phyloP scores from a whole-genome alignment of 192 early-diverging fungal genomes.

The Ambispora gerdemannii region DNA sequence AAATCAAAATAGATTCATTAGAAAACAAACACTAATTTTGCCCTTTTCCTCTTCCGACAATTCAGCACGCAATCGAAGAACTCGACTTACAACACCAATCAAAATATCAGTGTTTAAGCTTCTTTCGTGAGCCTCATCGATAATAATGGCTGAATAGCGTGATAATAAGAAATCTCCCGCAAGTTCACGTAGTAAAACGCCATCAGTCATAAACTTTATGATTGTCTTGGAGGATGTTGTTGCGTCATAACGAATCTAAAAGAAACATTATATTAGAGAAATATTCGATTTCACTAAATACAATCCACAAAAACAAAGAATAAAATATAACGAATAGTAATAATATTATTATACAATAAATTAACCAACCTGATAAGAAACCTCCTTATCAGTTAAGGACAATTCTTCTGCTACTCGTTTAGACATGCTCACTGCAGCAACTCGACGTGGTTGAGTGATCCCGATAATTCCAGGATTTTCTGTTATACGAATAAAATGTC shows the following conservation, averaged over 20 bases:
- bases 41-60: conserved; percentile 48
- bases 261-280: too few species aligned
- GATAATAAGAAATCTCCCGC: conserved; percentile 81
- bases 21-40: conserved; percentile 40
- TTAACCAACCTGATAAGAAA: conserved; percentile 60
- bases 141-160: conserved; percentile 93
- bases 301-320: too few species aligned
- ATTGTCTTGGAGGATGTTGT: conserved; percentile 70
- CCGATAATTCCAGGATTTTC: conserved; percentile 88
- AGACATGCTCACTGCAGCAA: conserved; percentile 96
- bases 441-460: conserved; percentile 96
- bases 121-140: conserved; percentile 99
- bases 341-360: background rate
- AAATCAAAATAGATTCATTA: background rate
- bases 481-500: background rate
- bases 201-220: conserved; percentile 99
- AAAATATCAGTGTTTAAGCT: conserved; percentile 97
- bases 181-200: conserved; percentile 94
- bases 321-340: too few species aligned
- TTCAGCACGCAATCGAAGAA: conserved; percentile 75
- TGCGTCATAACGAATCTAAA: conserved; percentile 88
- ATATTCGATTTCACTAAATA: too few species aligned
- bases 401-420: conserved; percentile 92
- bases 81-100: conserved; percentile 92
- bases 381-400: conserved; percentile 62